phyloP scores from a whole-genome alignment of 495 filamentous ascomycete genomes.

The Symbiotaphrina buchneri region DNA sequence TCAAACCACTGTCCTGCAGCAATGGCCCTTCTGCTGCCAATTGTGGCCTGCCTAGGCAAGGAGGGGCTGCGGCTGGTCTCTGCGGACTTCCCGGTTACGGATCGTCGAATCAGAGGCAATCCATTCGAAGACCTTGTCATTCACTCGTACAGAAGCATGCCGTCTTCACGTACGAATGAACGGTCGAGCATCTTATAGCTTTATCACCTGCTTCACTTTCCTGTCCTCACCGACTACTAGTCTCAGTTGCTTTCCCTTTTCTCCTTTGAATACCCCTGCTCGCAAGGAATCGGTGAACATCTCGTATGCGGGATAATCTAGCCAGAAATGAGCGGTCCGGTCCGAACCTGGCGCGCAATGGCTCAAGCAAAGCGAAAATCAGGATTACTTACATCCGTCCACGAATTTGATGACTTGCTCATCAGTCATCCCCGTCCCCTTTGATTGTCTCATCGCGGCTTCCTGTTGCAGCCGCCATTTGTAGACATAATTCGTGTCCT shows the following conservation, averaged over 20 bases:
- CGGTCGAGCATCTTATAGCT: no score
- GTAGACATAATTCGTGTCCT: constrained; percentile 58
- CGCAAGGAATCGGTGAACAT: constrained; percentile 49
- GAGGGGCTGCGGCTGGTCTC: no score
- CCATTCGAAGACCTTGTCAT: no score
- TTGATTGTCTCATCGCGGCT: constrained; percentile 33
- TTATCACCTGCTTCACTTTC: constrained; percentile 30
- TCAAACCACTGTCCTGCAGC: no score
- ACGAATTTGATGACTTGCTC: constrained; percentile 43
- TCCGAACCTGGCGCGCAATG: no score
- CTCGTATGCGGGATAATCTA: constrained; percentile 46
- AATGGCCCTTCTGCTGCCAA: no score
- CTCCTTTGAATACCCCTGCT: constrained; percentile 30
- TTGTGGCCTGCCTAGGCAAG: no score
- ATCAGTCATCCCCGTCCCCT: constrained; percentile 58
- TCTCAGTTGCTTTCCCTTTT: constrained; percentile 36
- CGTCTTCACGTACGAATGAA: no score
- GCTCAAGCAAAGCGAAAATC: not conserved
- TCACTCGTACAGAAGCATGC: no score
- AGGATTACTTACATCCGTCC: constrained; percentile 31
- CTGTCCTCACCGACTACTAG: constrained; percentile 48
- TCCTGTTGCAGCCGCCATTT: constrained; percentile 78
- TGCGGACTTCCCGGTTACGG: no score
- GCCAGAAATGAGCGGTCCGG: no score
- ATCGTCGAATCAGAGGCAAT: no score